Base-by-base conservation (phyloP, 192 early-diverging fungal genomes). In the Geranomyces variabilis region DNA sequence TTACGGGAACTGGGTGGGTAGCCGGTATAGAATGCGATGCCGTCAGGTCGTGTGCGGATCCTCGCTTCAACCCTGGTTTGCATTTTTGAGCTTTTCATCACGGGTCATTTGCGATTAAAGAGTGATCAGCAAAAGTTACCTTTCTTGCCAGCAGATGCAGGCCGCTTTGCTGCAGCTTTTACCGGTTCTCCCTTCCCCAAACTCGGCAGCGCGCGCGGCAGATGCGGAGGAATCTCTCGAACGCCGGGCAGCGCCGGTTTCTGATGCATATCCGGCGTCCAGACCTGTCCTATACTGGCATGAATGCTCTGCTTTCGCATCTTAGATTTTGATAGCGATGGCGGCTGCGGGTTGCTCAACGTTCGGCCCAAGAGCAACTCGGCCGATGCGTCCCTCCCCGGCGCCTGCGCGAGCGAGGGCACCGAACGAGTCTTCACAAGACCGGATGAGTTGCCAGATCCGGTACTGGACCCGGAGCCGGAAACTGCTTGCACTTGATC, bases 401-500 rank as follows among this genome's bases (percentile, higher is more conserved):
- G 7, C 24, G 51, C n/a, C 51, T 53, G 51, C 19, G 51, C 51
- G 7, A 53, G 51, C 6, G 51, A 53, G 7, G n/a, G n/a, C 24
- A 53, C 51, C n/a, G 51, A 53, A 17, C 51, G 51, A 15, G 51
- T 53, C 24, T 53, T 53, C 3, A 41, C 36, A 41, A 41, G 36
- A 3, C 36, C 36, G 51, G 51, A 47, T 47, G 19, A 47, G 10
- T 19, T 7, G 15, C n/a, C n/a, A 3, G 51, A 26, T 15, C 51
- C 51, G 24, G 51, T 41, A 10, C 36, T 15, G 4, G 51, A 24
- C 7, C n/a, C 31, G 58, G 58, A 4, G 31, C 29, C 58, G 2
- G 58, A 7, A 19, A 60, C 31, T 17, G 58, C 58, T 34, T 28
- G 60, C 10, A 77, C 66, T 46, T 77, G 66, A 33, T 77, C 76